These are phyloP conservation scores for Sarocladiaceae sp. DNA, from an alignment of 2,329 filamentous ascomycete genomes.

Conservation along the genomic window DNA sequence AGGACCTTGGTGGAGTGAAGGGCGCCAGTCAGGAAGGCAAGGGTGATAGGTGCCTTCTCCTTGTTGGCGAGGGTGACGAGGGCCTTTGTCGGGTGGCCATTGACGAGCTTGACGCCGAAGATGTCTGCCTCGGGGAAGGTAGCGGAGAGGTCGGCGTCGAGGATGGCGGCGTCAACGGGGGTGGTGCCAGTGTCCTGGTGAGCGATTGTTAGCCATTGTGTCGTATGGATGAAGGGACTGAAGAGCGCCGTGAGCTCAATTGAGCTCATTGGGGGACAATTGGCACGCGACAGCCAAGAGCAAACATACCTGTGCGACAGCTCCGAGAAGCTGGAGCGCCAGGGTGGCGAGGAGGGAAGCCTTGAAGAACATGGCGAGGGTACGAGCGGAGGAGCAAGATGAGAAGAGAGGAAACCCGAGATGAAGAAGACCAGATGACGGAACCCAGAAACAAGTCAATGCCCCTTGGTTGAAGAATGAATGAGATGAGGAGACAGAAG, in stretches of 20 bases:
- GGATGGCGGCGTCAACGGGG: constrained; percentile 19
- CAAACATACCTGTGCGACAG: constrained; percentile 50
- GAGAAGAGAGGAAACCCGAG: constrained; percentile 9
- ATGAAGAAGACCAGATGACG: neutral
- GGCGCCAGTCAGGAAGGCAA: constrained; percentile 71
- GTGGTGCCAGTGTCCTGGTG: constrained; percentile 17
- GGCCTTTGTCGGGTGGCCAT: constrained; percentile 78
- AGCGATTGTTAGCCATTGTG: neutral
- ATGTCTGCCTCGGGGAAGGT: constrained; percentile 67
- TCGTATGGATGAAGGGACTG: neutral
- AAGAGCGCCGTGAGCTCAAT: too few species aligned
- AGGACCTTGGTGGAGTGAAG: constrained; percentile 54
- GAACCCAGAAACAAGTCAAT: constrained; percentile 1
- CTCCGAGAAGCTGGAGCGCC: constrained; percentile 61
- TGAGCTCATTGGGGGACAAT: constrained; percentile 2
- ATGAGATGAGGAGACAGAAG: constrained; percentile 12
- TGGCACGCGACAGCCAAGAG: constrained; percentile 2
- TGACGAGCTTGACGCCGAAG: constrained; percentile 93
- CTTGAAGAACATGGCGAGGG: constrained; percentile 61
- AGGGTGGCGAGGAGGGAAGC: constrained; percentile 66
- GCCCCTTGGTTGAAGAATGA: neutral
- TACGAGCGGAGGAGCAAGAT: constrained; percentile 6
- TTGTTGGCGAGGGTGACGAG: constrained; percentile 79
- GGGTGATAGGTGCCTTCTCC: constrained; percentile 66
- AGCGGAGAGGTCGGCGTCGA: constrained; percentile 60